These are phyloP conservation scores for Austroboletus niveus DNA, from an alignment of 1,284 basidiomycete genomes.

Conservation along the genomic window DNA sequence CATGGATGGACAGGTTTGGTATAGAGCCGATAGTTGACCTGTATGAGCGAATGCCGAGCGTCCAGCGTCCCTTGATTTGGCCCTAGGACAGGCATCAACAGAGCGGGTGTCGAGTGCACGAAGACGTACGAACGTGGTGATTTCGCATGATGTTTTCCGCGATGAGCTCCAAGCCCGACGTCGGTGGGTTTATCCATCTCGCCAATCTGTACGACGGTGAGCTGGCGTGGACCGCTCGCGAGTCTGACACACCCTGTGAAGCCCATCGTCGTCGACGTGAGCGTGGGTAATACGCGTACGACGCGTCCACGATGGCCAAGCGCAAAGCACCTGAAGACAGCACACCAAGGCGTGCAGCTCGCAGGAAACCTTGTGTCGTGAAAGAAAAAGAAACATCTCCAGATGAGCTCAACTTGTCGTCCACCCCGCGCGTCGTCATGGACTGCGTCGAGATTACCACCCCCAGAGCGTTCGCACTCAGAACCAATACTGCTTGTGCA, in stretches of 20 bases:
- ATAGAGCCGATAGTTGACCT: conserved; percentile 61
- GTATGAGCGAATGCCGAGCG: conserved; percentile 65
- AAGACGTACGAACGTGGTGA: conserved; percentile 53
- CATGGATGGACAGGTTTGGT: conserved; percentile 47
- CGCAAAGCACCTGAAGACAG: conserved; percentile 40
- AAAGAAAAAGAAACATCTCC: conserved; percentile 2
- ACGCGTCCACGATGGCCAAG: conserved; percentile 44
- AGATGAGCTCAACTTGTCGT: conserved; percentile 39
- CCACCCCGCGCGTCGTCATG: conserved; percentile 36
- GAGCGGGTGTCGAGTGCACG: conserved; percentile 6
- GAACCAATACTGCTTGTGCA: neutral
- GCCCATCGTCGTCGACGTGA: conserved; percentile 45
- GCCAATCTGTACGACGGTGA: conserved; percentile 50
- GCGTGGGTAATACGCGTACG: conserved; percentile 13
- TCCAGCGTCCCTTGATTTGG: conserved; percentile 58
- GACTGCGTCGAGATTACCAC: conserved; percentile 42
- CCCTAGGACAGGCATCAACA: conserved; percentile 43
- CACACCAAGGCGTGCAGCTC: conserved; percentile 20
- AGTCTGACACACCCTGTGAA: conserved; percentile 53
- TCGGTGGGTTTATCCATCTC: conserved; percentile 76
- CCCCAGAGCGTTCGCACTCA: conserved; percentile 12
- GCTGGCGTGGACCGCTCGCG: neutral
- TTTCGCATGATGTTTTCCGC: conserved; percentile 66
- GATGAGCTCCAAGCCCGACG: conserved; percentile 63
- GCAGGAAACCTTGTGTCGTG: conserved; percentile 6